Base-by-base conservation (phyloP, 2,329 filamentous ascomycete species). In the Exophiala sp. region DNA sequence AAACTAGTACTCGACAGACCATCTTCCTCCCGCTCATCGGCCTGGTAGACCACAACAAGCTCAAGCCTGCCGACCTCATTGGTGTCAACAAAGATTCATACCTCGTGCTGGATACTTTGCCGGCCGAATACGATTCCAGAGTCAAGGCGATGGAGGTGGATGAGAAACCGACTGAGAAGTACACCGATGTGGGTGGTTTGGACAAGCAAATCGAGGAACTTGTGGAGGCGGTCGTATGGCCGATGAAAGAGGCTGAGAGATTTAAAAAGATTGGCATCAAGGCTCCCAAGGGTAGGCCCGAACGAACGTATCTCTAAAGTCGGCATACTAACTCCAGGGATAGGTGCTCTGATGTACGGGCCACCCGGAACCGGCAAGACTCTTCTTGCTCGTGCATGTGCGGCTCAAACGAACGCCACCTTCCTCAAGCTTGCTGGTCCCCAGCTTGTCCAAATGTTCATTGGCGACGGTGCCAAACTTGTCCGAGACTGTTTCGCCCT, bases 181-280 rank as follows among this genome's bases (percentile, higher is more conserved):
- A 98, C 74, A 93, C 85, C 47, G 93, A 98, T 73, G 94, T 98
- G 11, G 93, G 93, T 72, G 93, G 93, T 44, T 71, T 98, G 63
- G 90, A 96, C 72, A 98, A 98, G 75, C 93, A 98, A 76, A 98
- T 98, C 65, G 91, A 96, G 69, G 94, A 98, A 73, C 79, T 98
- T 47, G 90, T 98, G 7, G 93, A 98, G 74, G 93, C 93, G 48
- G 93, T 98, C 43, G 93, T 98, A 23, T 97, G 91, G 91, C 93
- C 93, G 1, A 98, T 98, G 93, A 97, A 97, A 79, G 91, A 98
- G 73, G 90, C 93, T 1, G 94, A 98, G 63, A 82, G 91, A 16
- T 98, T 98, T 76, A 97, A 96, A 80, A 97, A 96, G 79, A 96
- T 98, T 64, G 93, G 93, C 61, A 98, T 98, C 77, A 98, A 98